Conservation (phyloP, 2,329 filamentous ascomycete species). For the Hymenoscyphus occultus region DNA sequence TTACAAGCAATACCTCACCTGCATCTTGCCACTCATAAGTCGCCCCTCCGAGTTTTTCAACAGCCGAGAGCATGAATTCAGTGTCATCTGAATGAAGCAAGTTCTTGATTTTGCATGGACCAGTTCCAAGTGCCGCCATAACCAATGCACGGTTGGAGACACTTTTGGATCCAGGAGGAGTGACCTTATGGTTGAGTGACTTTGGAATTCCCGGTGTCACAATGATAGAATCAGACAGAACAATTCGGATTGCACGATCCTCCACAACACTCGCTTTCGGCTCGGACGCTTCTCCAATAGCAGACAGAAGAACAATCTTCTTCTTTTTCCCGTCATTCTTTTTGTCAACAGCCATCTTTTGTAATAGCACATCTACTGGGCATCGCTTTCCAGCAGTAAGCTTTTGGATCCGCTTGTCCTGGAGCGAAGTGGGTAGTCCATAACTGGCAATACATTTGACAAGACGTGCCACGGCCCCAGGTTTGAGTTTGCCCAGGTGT, state of each 20-base stretch:
- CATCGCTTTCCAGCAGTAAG: slow-evolving; percentile 85
- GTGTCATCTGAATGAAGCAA: slow-evolving; percentile 95
- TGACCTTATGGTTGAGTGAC: slow-evolving; percentile 68
- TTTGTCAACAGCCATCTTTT: slow-evolving; percentile 98
- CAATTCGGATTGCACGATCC: slow-evolving; percentile 77
- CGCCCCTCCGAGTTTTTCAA: slow-evolving; percentile 78
- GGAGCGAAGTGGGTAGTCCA: slow-evolving; percentile 78
- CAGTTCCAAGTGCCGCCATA: slow-evolving; percentile 84
- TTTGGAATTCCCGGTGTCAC: slow-evolving; percentile 70
- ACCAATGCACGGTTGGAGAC: slow-evolving; percentile 94
- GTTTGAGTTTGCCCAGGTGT: slow-evolving; percentile 79
- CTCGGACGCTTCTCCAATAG: slow-evolving; percentile 85
- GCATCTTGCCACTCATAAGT: slow-evolving; percentile 92
- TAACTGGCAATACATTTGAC: slow-evolving; percentile 95
- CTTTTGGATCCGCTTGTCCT: slow-evolving; percentile 78
- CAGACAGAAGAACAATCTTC: slow-evolving; percentile 89
- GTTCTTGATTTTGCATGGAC: slow-evolving; percentile 85
- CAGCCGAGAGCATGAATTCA: slow-evolving; percentile 94
- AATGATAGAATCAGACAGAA: slow-evolving; percentile 75
- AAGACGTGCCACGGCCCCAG: slow-evolving; percentile 83
- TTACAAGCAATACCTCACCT: slow-evolving; percentile 84
- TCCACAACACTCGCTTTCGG: slow-evolving; percentile 84
- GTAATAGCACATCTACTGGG: slow-evolving; percentile 77
- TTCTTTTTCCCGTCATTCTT: slow-evolving; percentile 96
- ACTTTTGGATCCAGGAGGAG: slow-evolving; percentile 93